Conservation (phyloP, 192 early-diverging fungal genomes). For the Gamsiella multidivaricata region DNA sequence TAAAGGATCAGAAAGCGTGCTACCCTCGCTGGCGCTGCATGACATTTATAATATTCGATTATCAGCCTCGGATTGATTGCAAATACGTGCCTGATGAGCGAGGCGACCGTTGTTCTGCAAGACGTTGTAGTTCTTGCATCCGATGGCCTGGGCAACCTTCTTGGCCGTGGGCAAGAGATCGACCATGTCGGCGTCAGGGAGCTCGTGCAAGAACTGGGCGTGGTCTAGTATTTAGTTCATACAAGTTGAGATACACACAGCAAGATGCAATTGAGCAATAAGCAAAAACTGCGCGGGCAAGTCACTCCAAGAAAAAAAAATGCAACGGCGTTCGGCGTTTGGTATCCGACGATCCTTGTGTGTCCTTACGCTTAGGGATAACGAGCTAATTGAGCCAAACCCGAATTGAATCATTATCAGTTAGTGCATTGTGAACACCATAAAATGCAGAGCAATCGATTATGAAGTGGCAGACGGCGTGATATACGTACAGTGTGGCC, state of each 20-base stretch:
- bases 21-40: too few relatives aligned
- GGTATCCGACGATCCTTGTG: too few relatives aligned
- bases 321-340: too few relatives aligned
- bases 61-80: not conserved
- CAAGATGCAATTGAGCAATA: too few relatives aligned
- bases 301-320: too few relatives aligned
- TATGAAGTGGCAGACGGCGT: too few relatives aligned
- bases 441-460: too few relatives aligned
- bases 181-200: conserved; percentile 84
- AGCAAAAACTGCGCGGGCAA: too few relatives aligned
- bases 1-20: not conserved
- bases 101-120: conserved; percentile 78
- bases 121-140: conserved; percentile 80
- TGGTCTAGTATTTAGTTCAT: conserved; percentile 64
- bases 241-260: too few relatives aligned
- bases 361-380: conserved; percentile 37
- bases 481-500: conserved; percentile 33
- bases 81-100: conserved; percentile 64
- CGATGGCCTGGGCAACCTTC: conserved; percentile 86
- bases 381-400: conserved; percentile 14
- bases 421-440: not conserved
- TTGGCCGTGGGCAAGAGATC: conserved; percentile 90
- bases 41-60: not conserved
- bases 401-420: not conserved
- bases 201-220: conserved; percentile 89